A percentile compares a stretch with the other conserved stretches of the same genome.
These are phyloP conservation scores for Hymenoscyphus infarciens DNA, from an alignment of 2,329 filamentous ascomycete genomes.

Conservation along the genomic window DNA sequence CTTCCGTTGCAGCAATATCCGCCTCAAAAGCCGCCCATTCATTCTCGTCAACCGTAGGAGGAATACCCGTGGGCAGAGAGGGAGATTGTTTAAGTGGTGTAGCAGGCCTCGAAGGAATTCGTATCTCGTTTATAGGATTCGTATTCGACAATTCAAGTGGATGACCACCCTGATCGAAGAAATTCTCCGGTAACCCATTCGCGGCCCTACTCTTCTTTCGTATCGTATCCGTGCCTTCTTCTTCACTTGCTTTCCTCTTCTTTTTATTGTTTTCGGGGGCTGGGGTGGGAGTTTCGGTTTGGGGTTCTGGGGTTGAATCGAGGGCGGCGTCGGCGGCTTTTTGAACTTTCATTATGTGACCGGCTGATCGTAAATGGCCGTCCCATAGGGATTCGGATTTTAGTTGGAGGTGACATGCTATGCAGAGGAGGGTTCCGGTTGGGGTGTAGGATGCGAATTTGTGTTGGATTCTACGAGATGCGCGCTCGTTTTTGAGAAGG, in stretches of 20 bases:
- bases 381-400: slow-evolving; percentile 68
- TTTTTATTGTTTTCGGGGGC: slow-evolving; percentile 33
- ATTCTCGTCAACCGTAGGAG: slow-evolving; percentile 60
- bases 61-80: slow-evolving; percentile 35
- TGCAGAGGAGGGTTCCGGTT: slow-evolving; percentile 64
- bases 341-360: slow-evolving; percentile 41
- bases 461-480: slow-evolving; percentile 68
- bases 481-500: slow-evolving; percentile 73
- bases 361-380: slow-evolving; percentile 50
- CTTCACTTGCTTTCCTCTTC: slow-evolving; percentile 47
- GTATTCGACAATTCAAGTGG: slow-evolving; percentile 35
- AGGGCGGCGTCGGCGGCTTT: slow-evolving; percentile 18
- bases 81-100: slow-evolving; percentile 48
- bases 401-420: slow-evolving; percentile 59
- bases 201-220: slow-evolving; percentile 43
- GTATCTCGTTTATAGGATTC: slow-evolving; percentile 44
- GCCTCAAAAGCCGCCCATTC: slow-evolving; percentile 88
- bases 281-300: slow-evolving; percentile 9
- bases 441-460: slow-evolving; percentile 66
- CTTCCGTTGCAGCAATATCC: slow-evolving; percentile 58
- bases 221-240: slow-evolving; percentile 39
- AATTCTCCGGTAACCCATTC: slow-evolving; percentile 34
- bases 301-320: slow-evolving; percentile 11
- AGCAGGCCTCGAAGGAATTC: slow-evolving; percentile 61
- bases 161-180: slow-evolving; percentile 32